Conservation (phyloP, 2,329 filamentous ascomycete genomes). For the Zasmidium cellare region DNA sequence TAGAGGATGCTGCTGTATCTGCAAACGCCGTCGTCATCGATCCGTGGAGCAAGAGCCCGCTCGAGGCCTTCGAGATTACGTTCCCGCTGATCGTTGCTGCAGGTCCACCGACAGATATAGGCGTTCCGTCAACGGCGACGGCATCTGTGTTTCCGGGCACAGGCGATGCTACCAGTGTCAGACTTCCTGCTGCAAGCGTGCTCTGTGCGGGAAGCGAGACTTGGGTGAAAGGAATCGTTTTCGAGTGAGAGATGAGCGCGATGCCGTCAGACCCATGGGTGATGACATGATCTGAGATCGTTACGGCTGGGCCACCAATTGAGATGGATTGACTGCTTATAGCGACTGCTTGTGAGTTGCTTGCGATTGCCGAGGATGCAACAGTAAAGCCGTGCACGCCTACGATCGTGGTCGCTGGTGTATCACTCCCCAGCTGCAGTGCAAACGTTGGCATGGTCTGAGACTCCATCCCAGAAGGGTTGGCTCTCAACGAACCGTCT, state of each 20-base stretch:
- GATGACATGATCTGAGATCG: slow-evolving; percentile 1
- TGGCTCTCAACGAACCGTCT: no score
- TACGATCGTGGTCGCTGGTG: no score
- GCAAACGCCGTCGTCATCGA: neutral
- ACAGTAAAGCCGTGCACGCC: no score
- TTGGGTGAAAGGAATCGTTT: neutral
- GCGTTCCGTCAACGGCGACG: neutral
- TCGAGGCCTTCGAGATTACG: slow-evolving; percentile 1
- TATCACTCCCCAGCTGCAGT: no score
- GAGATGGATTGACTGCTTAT: neutral
- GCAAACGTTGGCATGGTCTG: no score
- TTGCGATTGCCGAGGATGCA: no score
- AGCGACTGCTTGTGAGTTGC: no score
- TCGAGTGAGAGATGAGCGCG: neutral
- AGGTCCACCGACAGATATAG: slow-evolving; percentile 1
- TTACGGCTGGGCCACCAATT: neutral
- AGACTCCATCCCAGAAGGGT: no score
- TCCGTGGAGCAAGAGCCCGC: neutral
- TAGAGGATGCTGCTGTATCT: no score
- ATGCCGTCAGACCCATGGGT: slow-evolving; percentile 10
- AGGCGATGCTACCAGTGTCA: neutral
- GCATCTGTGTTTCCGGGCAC: neutral
- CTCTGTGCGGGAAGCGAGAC: no score
- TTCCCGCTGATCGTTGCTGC: slow-evolving; percentile 1
- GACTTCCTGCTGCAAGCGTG: neutral